A percentile compares a stretch with the other conserved stretches of the same genome.
Conservation (phyloP, 163 green algal genomes). For the Scenedesmus sp. region DNA sequence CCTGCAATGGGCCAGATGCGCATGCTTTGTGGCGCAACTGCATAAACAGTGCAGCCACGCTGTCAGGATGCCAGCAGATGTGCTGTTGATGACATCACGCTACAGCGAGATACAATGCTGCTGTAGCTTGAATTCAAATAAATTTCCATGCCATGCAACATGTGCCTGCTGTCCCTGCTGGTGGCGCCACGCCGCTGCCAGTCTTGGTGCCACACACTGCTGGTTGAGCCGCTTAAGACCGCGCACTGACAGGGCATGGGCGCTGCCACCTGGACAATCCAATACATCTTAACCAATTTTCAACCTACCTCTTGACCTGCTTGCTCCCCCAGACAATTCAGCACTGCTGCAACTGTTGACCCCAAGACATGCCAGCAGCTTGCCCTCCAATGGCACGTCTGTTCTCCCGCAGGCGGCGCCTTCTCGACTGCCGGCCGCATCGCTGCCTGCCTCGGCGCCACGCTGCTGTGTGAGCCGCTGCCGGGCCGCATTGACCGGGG, state of each 20-base stretch:
- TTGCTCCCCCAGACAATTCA: too few relatives aligned
- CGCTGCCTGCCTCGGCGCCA: conserved; percentile 73
- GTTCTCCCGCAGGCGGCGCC: conserved; percentile 55
- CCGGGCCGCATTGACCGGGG: conserved; percentile 88
- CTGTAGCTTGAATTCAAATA: too few relatives aligned
- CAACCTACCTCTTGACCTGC: too few relatives aligned
- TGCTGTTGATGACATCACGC: too few relatives aligned
- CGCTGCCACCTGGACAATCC: too few relatives aligned
- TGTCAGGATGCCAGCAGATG: not conserved
- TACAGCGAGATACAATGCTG: too few relatives aligned
- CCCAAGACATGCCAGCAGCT: not conserved
- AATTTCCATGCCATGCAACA: too few relatives aligned
- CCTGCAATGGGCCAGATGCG: too few relatives aligned
- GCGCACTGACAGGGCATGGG: too few relatives aligned
- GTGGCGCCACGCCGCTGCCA: not conserved
- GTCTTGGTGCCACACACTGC: not conserved
- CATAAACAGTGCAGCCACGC: not conserved
- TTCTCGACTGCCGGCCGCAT: conserved; percentile 74
- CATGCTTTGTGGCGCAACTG: not conserved
- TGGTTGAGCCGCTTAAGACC: too few relatives aligned
- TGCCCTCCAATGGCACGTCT: not conserved
- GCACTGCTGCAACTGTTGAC: too few relatives aligned
- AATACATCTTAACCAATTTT: too few relatives aligned
- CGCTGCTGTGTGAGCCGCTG: conserved; percentile 84
- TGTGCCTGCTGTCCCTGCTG: not conserved